Evolutionary conservation across 495 filamentous ascomycete genomes (phyloP).

Genomic region (Daldinia vernicosa): DNA sequence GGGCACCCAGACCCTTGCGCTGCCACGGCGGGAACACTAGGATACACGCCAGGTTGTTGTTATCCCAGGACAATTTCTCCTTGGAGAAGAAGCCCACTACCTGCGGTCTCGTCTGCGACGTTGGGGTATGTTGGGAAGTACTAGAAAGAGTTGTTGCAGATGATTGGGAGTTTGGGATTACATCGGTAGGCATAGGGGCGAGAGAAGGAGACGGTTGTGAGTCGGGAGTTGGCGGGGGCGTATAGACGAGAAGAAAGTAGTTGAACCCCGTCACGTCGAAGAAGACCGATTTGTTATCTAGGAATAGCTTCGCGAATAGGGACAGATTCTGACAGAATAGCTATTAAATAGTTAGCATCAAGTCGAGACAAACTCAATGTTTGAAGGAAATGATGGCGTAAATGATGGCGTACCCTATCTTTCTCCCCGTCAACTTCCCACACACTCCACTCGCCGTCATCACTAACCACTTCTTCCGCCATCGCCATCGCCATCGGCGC

Average conservation of each 20-base stretch:
- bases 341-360: conserved; percentile 52
- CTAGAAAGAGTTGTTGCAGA: not conserved
- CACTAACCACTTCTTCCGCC: conserved; percentile 65
- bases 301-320: conserved; percentile 96
- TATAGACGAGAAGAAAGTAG: conserved; percentile 87
- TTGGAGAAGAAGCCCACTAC: conserved; percentile 98
- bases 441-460: conserved; percentile 67
- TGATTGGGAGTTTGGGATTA: not conserved
- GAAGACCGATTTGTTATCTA: conserved; percentile 98
- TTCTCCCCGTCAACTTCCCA: conserved; percentile 92
- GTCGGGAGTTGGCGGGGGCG: conserved; percentile 51
- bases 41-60: conserved; percentile 97
- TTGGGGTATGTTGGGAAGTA: not conserved
- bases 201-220: conserved; percentile 9
- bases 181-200: not conserved
- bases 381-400: conserved; percentile 39
- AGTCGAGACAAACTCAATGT: not conserved
- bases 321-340: conserved; percentile 95
- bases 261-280: conserved; percentile 95
- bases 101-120: conserved; percentile 49
- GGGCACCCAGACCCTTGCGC: conserved; percentile 82
- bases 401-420: conserved; percentile 65
- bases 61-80: conserved; percentile 98
- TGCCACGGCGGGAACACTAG: conserved; percentile 97
- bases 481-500: conserved; percentile 53